Evolutionary conservation across 352 stramenopile genomes (phyloP).

Genomic region (Phytopythium ostracodes): DNA sequence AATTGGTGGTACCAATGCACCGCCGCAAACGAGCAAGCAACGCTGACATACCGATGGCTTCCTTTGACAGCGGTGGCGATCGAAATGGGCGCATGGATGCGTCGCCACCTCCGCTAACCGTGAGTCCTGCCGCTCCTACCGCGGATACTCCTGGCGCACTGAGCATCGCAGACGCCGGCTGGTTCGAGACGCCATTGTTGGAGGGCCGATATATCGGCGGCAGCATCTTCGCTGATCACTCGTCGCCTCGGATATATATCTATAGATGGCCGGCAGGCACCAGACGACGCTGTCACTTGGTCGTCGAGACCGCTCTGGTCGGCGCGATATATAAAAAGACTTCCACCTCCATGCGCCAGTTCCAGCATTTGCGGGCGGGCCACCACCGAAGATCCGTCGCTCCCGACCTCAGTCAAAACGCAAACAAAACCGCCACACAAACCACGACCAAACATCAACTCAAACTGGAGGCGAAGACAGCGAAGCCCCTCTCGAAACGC

Average conservation of each 20-base stretch:
- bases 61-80: not conserved
- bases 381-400: not conserved
- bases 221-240: not conserved
- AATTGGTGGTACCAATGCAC: not conserved
- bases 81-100: not conserved
- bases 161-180: not conserved
- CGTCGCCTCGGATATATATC: too few relatives aligned
- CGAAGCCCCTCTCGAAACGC: not conserved
- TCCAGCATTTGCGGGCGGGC: too few relatives aligned
- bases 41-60: not conserved
- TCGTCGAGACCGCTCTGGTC: not conserved
- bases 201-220: conserved; percentile 1
- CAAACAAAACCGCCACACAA: not conserved
- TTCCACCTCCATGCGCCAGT: too few relatives aligned
- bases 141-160: not conserved
- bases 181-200: conserved; percentile 5
- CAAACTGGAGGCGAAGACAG: not conserved
- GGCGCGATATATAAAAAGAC: not conserved
- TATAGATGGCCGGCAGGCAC: not conserved
- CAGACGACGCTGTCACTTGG: not conserved
- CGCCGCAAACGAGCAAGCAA: not conserved
- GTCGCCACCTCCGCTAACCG: not conserved
- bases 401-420: not conserved
- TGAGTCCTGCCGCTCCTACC: not conserved
- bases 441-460: not conserved